These are phyloP conservation scores for Alternaria arborescens DNA, from an alignment of 2,329 filamentous ascomycete genomes.

Conservation along the genomic window DNA sequence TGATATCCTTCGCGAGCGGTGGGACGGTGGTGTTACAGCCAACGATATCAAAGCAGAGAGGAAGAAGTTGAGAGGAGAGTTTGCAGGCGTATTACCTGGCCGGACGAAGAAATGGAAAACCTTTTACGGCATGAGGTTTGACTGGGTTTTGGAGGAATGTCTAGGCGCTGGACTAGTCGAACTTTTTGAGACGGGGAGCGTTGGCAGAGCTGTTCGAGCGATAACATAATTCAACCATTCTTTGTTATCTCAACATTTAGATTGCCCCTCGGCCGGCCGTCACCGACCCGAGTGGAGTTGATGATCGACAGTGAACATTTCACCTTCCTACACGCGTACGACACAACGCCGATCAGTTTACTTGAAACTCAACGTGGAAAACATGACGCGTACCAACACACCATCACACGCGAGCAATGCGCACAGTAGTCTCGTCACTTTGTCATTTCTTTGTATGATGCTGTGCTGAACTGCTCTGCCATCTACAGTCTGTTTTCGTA, in stretches of 20 bases:
- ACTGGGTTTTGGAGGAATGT: constrained; percentile 76
- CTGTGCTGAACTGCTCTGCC: not conserved
- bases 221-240: not conserved
- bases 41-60: constrained; percentile 57
- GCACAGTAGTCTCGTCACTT: not conserved
- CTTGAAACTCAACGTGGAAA: not conserved
- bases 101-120: constrained; percentile 74
- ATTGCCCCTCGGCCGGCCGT: not conserved
- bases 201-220: constrained; percentile 69
- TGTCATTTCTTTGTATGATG: constrained; percentile 2
- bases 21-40: constrained; percentile 70
- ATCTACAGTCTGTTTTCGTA: constrained; percentile 10
- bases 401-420: not conserved
- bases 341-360: constrained; percentile 2
- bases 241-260: not conserved
- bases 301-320: not conserved
- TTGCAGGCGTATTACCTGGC: constrained; percentile 65
- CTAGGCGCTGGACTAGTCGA: constrained; percentile 75
- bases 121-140: constrained; percentile 74
- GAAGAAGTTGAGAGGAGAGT: constrained; percentile 65
- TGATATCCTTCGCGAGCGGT: constrained; percentile 69
- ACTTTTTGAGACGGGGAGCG: constrained; percentile 76
- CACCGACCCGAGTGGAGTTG: not conserved
- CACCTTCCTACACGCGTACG: constrained; percentile 1
- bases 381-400: not conserved